Evolutionary conservation across 352 stramenopile species (phyloP).

Genomic region (Pythium periplocum): DNA sequence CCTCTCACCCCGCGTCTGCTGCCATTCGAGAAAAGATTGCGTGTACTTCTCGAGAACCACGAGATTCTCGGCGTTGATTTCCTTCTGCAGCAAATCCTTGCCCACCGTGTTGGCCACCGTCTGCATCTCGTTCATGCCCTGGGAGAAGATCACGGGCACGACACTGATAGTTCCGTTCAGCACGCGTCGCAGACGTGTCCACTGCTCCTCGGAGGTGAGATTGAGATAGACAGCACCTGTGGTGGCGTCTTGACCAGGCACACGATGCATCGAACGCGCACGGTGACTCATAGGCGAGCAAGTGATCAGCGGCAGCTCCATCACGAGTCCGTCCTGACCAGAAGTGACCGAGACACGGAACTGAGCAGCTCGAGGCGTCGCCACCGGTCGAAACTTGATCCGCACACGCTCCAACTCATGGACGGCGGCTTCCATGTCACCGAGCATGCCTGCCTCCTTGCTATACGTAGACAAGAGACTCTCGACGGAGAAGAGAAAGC

Average conservation of each 20-base stretch:
- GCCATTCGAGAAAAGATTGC: conserved; percentile 25
- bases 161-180: conserved; percentile 55
- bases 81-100: conserved; percentile 64
- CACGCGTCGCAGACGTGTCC: conserved; percentile 47
- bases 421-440: conserved; percentile 77
- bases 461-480: conserved; percentile 82
- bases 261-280: conserved; percentile 59
- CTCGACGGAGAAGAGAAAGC: conserved; percentile 82
- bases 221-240: conserved; percentile 67
- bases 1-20: conserved; percentile 11
- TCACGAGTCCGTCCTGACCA: conserved; percentile 44
- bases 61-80: conserved; percentile 79
- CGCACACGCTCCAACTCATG: conserved; percentile 62
- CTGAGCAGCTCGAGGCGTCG: conserved; percentile 47
- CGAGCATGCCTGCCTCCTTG: conserved; percentile 81
- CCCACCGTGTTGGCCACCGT: conserved; percentile 89
- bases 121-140: conserved; percentile 93
- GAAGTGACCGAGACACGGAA: conserved; percentile 75
- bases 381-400: conserved; percentile 68
- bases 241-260: conserved; percentile 68
- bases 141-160: conserved; percentile 78
- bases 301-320: conserved; percentile 74
- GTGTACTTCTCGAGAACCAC: conserved; percentile 56
- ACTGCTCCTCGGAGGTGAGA: conserved; percentile 38
- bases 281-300: conserved; percentile 20